Conservation (phyloP, 441 rosid genomes). For the Dalechampia spathulata region DNA sequence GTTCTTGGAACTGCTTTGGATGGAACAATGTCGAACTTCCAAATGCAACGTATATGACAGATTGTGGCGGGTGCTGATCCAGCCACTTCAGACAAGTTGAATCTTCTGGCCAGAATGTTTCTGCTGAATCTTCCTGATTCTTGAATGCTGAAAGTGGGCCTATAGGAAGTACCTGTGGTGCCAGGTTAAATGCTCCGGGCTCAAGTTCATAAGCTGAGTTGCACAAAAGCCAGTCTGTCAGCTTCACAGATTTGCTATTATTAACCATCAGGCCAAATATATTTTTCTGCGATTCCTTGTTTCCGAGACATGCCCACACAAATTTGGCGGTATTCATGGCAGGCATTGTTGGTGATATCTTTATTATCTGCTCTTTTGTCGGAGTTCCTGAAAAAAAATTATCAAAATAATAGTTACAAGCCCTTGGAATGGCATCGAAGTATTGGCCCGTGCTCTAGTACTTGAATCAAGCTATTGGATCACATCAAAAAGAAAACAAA, state of each 20-base stretch:
- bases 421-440: no score
- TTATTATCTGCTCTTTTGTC: conserved; percentile 16
- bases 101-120: conserved; percentile 45
- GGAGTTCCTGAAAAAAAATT: conserved; percentile 31
- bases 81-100: conserved; percentile 48
- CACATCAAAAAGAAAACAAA: no score
- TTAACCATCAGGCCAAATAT: conserved; percentile 29
- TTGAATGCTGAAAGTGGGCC: conserved; percentile 36
- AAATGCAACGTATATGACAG: conserved; percentile 60
- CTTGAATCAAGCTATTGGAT: no score
- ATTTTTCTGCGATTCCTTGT: conserved; percentile 27
- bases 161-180: conserved; percentile 28
- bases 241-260: conserved; percentile 24
- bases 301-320: conserved; percentile 35
- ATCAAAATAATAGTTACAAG: conserved; percentile 29
- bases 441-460: no score
- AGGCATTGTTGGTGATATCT: conserved; percentile 40
- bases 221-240: conserved; percentile 37
- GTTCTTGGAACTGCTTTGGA: conserved; percentile 37
- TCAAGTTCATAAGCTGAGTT: conserved; percentile 48
- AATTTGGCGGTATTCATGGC: conserved; percentile 34
- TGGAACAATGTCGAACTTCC: conserved; percentile 39
- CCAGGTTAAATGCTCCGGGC: conserved; percentile 28
- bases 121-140: conserved; percentile 16
- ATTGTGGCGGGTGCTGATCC: conserved; percentile 34